Base-by-base conservation (phyloP, 2,329 filamentous ascomycete species). In the Paecilomyces dactylethromorphus region DNA sequence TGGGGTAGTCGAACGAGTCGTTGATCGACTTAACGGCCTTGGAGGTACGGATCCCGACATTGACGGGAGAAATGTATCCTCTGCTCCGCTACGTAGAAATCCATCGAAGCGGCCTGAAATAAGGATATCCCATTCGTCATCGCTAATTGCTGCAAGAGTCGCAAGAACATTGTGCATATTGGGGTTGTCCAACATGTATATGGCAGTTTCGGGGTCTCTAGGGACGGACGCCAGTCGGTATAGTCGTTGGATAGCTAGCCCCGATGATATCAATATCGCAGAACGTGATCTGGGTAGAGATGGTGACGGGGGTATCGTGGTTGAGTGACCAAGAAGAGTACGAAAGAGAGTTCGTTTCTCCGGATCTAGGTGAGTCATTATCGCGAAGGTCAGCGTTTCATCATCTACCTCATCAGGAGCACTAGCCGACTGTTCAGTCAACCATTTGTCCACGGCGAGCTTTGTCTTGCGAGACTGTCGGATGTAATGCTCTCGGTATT, bases 81-180 rank as follows among this genome's bases (percentile, higher is more conserved):
- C 92, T 6, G 91, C 91, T 22, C 93, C 93, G 52, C 91, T 96
- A 86, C 93, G 96, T 21, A 97, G 81, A 76, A 97, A 97, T 3
- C 93, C 93, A 69, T 97, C 92, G 67, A 97, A 97, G 29, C 93
- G 89, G 29, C 93, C 93, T 0, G 93, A 97, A 3, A 89, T 91
- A 12, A 97, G 81, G 58, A 97, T 96, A 62, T 97, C 93, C 93
- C 93, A 97, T 74, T 97, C 93, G n/a, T 90, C 89, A 53, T 87
- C 84, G 69, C 89, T 94, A 66, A 97, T 94, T 56, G 92, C 91
- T 35, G 90, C 87, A 55, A 97, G 82, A 0, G 93, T 96, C 49
- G 91, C 87, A 2, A 97, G 84, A 32, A 96, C 86, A 68, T 94
- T 89, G 72, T 97, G 93, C 54, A 94, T 85, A 12, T 84, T 81